A percentile compares a stretch with the other conserved stretches of the same genome.
These are phyloP conservation scores for Agrocybe chaxingu DNA, from an alignment of 768 basidiomycete genomes.

Conservation along the genomic window DNA sequence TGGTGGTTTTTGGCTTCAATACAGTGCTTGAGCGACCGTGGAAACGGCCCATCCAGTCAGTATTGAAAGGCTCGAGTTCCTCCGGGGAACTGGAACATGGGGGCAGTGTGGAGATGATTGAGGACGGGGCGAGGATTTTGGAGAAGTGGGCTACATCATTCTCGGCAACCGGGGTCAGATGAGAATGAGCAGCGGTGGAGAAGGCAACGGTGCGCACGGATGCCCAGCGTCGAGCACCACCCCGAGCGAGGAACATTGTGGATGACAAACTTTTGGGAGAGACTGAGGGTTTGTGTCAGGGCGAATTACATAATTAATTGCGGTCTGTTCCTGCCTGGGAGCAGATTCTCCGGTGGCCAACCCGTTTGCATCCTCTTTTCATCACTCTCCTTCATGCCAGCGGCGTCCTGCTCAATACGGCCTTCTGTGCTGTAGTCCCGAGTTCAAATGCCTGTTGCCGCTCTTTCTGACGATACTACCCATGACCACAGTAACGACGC, in stretches of 20 bases:
- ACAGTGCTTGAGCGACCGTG: conserved; percentile 81
- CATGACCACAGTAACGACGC: background rate
- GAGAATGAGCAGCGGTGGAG: conserved; percentile 20
- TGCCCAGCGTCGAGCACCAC: conserved; percentile 15
- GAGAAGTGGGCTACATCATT: conserved; percentile 67
- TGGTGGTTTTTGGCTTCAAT: conserved; percentile 81
- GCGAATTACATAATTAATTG: conserved; percentile 5
- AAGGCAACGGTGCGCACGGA: conserved; percentile 16
- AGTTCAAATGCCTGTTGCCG: conserved; percentile 4
- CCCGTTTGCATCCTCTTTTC: background rate
- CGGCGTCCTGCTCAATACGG: background rate
- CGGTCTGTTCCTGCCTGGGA: background rate
- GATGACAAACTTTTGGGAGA: background rate
- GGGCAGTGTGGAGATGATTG: conserved; percentile 67
- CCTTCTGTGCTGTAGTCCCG: no score
- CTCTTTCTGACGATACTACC: conserved; percentile 4
- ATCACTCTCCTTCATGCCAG: background rate
- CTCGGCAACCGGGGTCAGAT: conserved; percentile 47
- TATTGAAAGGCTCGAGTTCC: conserved; percentile 79
- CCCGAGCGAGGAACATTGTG: conserved; percentile 20
- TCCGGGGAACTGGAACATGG: conserved; percentile 43
- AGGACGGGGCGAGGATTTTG: conserved; percentile 56
- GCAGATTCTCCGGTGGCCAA: background rate
- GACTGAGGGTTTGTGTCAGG: background rate
- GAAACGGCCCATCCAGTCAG: conserved; percentile 97